These are phyloP conservation scores for Oryza glumipatula DNA, from an alignment of 176 grass and related monocot species.

Conservation along the genomic window DNA sequence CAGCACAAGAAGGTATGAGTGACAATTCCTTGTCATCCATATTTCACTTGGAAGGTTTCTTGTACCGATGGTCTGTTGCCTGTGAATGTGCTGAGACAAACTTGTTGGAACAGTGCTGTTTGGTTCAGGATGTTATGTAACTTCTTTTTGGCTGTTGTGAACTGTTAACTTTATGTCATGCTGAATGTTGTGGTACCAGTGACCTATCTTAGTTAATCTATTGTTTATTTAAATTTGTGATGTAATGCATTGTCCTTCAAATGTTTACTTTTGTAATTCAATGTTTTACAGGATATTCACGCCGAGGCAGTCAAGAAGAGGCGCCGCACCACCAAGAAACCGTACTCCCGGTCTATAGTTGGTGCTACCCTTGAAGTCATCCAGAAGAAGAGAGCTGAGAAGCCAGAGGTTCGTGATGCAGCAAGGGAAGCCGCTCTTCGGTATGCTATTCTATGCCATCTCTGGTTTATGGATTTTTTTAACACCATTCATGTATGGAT, in stretches of 20 bases:
- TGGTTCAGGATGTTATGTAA: neutral
- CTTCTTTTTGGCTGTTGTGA: neutral
- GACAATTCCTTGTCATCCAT: neutral
- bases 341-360: conserved; percentile 47
- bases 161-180: neutral
- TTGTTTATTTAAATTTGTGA: neutral
- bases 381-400: conserved; percentile 50
- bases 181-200: neutral
- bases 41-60: neutral
- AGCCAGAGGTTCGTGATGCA: conserved; percentile 48
- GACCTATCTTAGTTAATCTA: neutral
- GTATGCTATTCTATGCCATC: conserved; percentile 13
- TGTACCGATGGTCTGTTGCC: neutral
- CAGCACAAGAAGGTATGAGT: conserved; percentile 44
- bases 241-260: neutral
- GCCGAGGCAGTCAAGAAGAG: conserved; percentile 47
- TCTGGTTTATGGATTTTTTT: neutral
- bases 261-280: neutral
- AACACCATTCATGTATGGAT: neutral
- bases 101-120: neutral
- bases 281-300: conserved; percentile 34
- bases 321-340: conserved; percentile 47
- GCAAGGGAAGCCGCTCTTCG: conserved; percentile 48
- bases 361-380: conserved; percentile 48
- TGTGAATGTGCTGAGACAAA: neutral